Conservation (phyloP, 2,329 filamentous ascomycete species). For the Bertia moriformis region DNA sequence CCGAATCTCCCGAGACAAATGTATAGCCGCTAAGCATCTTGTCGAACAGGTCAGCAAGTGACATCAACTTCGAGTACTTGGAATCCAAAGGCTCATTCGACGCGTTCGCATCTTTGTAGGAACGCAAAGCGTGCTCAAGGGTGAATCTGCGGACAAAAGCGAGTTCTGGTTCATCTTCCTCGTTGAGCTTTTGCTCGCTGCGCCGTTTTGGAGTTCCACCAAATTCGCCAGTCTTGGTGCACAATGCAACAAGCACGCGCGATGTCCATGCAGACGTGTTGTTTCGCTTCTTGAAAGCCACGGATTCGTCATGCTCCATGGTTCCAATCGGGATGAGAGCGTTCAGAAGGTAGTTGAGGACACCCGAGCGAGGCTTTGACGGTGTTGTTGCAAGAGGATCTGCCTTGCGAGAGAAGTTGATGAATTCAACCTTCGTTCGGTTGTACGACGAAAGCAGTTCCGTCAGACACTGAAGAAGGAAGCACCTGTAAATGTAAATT, state of each 20-base stretch:
- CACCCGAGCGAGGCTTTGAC: constrained; percentile 81
- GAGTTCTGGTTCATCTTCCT: constrained; percentile 69
- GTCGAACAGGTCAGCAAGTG: constrained; percentile 79
- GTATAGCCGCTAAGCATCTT: constrained; percentile 77
- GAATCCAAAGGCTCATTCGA: constrained; percentile 69
- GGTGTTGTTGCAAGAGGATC: constrained; percentile 73
- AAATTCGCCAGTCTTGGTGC: constrained; percentile 68
- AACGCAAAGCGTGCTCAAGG: constrained; percentile 78
- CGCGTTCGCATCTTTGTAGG: constrained; percentile 73
- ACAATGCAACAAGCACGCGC: constrained; percentile 71
- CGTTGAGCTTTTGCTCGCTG: constrained; percentile 39
- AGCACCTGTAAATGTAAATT: constrained; percentile 92
- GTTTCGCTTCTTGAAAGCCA: constrained; percentile 67
- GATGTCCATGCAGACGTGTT: constrained; percentile 78
- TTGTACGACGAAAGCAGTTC: constrained; percentile 88
- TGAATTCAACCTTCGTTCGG: constrained; percentile 91
- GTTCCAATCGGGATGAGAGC: constrained; percentile 53
- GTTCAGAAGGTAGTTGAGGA: constrained; percentile 85
- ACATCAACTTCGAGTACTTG: constrained; percentile 78
- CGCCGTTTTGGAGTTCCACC: constrained; percentile 37
- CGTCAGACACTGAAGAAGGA: constrained; percentile 78
- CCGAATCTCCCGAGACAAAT: constrained; percentile 35
- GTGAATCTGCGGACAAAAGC: constrained; percentile 90
- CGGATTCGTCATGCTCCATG: constrained; percentile 54
- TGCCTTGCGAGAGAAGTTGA: constrained; percentile 92